Percentiles rank a stretch among this genome's conserved stretches.
phyloP scores from a whole-genome alignment of 116 monocot genomes.

The Dioscorea cayenensis region DNA sequence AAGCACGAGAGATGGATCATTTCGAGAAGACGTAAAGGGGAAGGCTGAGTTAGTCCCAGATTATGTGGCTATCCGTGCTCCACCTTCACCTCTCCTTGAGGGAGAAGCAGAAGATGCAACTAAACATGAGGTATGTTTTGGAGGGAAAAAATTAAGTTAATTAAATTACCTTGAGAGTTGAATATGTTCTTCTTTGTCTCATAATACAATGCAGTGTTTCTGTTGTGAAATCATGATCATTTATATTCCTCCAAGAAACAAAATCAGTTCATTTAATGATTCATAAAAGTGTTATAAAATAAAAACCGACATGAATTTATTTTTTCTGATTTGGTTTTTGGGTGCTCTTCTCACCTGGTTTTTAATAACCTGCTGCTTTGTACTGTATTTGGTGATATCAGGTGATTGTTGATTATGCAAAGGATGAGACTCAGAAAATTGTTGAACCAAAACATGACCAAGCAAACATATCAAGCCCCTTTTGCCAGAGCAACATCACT shows the following conservation, averaged over 20 bases:
- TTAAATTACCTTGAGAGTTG: neutral
- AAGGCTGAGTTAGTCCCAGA: slow-evolving; percentile 23
- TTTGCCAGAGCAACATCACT: slow-evolving; percentile 51
- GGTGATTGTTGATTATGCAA: slow-evolving; percentile 13
- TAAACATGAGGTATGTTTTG: slow-evolving; percentile 15
- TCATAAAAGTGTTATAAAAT: too few relatives aligned
- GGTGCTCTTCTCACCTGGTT: neutral
- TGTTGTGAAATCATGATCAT: neutral
- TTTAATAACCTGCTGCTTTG: neutral
- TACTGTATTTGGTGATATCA: slow-evolving; percentile 12
- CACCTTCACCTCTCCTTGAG: slow-evolving; percentile 16
- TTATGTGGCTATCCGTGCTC: slow-evolving; percentile 44
- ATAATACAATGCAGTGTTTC: neutral
- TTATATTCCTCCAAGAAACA: too few relatives aligned
- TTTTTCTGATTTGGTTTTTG: neutral
- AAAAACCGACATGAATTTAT: too few relatives aligned
- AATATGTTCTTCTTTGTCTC: neutral
- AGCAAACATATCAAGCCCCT: slow-evolving; percentile 58
- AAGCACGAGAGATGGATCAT: slow-evolving; percentile 8
- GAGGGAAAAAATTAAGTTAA: neutral
- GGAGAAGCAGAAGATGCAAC: neutral
- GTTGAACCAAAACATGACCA: slow-evolving; percentile 12
- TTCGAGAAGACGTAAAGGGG: slow-evolving; percentile 4
- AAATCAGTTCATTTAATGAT: too few relatives aligned
- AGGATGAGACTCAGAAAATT: slow-evolving; percentile 23